Evolutionary conservation across 257 asterid species (phyloP).

Genomic region (Nyctanthes arbortristis): DNA sequence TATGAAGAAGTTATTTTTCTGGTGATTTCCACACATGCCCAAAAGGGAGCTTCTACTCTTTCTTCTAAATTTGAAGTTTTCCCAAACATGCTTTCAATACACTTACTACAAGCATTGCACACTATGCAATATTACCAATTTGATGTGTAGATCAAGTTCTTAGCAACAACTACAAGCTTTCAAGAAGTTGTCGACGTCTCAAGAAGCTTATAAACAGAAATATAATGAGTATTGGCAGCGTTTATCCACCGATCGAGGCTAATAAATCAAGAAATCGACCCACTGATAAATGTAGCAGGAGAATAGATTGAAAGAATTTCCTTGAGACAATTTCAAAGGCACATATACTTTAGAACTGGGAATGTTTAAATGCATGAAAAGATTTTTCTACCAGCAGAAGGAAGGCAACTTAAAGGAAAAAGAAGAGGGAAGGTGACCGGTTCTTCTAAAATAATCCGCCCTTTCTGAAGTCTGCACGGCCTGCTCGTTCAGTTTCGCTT

Average conservation of each 20-base stretch:
- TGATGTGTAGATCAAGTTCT: neutral
- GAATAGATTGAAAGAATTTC: neutral
- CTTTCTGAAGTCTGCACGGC: slow-evolving; percentile 64
- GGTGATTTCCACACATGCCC: too few species aligned
- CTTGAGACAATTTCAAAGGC: neutral
- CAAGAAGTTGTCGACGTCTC: neutral
- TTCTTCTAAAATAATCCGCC: slow-evolving; percentile 79
- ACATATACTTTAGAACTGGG: neutral
- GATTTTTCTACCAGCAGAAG: slow-evolving; percentile 50
- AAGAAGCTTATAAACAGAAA: neutral
- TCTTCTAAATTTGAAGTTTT: too few species aligned
- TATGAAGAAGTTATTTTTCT: too few species aligned
- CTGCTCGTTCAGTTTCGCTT: slow-evolving; percentile 71
- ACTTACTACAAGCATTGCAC: neutral
- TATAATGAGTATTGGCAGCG: neutral
- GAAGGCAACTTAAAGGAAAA: slow-evolving; percentile 66
- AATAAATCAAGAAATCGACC: neutral
- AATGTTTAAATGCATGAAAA: neutral
- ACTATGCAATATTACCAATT: neutral
- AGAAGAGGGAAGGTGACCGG: slow-evolving; percentile 70
- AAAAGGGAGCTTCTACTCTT: too few species aligned
- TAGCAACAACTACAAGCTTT: neutral
- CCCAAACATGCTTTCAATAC: neutral
- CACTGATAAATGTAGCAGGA: neutral
- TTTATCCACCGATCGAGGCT: neutral